These are phyloP conservation scores for Amauroascus verrucosus DNA, from an alignment of 2,329 filamentous ascomycete species.

Conservation along the genomic window DNA sequence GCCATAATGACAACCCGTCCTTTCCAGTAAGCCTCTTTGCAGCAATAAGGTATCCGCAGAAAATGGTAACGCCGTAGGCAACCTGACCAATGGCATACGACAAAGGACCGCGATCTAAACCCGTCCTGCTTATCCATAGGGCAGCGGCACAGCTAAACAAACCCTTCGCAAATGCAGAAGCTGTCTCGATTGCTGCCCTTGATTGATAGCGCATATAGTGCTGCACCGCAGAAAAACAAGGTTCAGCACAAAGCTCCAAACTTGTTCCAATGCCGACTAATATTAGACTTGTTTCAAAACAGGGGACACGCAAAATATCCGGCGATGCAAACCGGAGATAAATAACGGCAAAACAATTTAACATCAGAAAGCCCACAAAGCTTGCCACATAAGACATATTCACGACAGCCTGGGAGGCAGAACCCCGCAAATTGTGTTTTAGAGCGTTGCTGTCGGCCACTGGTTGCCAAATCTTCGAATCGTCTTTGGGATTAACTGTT, in stretches of 20 bases:
- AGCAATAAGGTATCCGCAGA: constrained; percentile 58
- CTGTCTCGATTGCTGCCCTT: constrained; percentile 72
- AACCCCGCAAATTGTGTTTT: no score
- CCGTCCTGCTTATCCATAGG: constrained; percentile 48
- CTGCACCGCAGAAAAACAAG: constrained; percentile 80
- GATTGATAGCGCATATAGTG: constrained; percentile 68
- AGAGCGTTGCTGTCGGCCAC: no score
- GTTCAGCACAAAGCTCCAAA: constrained; percentile 74
- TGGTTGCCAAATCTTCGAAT: no score
- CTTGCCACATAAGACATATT: constrained; percentile 80
- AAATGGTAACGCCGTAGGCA: constrained; percentile 58
- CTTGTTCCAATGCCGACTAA: constrained; percentile 50
- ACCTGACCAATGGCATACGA: constrained; percentile 85
- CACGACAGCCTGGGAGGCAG: constrained; percentile 59
- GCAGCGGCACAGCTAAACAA: constrained; percentile 61
- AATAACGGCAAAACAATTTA: constrained; percentile 53
- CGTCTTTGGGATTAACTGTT: no score
- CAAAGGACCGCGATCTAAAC: constrained; percentile 58
- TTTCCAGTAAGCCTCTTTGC: constrained; percentile 47
- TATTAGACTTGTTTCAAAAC: constrained; percentile 48
- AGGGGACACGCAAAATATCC: constrained; percentile 48
- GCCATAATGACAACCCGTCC: constrained; percentile 60
- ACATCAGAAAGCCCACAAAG: constrained; percentile 54
- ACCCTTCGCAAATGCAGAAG: constrained; percentile 69
- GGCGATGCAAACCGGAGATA: constrained; percentile 52